A percentile compares a stretch with the other conserved stretches of the same genome.
Evolutionary conservation across 805 yeast genomes (phyloP).

Genomic region (Saccharomyces jurei): DNA sequence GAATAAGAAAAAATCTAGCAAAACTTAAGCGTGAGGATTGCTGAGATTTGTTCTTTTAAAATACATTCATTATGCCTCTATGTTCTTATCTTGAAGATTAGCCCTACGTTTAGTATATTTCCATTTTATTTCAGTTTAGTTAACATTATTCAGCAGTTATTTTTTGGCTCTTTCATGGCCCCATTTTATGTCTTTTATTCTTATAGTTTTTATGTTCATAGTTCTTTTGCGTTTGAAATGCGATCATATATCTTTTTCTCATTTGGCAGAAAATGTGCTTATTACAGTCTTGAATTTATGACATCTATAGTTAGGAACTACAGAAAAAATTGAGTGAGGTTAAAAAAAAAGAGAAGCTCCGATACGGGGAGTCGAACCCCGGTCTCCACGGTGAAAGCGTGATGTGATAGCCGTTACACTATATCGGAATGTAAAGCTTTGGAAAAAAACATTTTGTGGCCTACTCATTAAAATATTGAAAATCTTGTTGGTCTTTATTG

Average conservation of each 20-base stretch:
- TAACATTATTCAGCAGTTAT: not conserved
- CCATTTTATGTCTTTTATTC: not conserved
- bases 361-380: constrained; percentile 18
- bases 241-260: not conserved
- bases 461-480: too few relatives aligned
- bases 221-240: not conserved
- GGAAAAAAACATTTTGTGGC: too few relatives aligned
- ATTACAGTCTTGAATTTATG: too few relatives aligned
- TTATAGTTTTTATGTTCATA: not conserved
- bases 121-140: not conserved
- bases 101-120: not conserved
- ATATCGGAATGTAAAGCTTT: too few relatives aligned
- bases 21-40: not conserved
- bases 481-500: too few relatives aligned
- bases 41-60: not conserved
- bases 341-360: constrained; percentile 6
- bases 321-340: too few relatives aligned
- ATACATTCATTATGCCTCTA: not conserved
- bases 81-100: not conserved
- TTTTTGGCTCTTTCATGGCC: not conserved
- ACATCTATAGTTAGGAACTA: too few relatives aligned
- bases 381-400: constrained; percentile 18
- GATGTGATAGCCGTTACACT: constrained; percentile 22
- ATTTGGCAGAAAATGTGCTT: not conserved
- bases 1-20: constrained; percentile 4